Base-by-base conservation (phyloP, 2,329 filamentous ascomycete species). In the Dothistroma septosporum region DNA sequence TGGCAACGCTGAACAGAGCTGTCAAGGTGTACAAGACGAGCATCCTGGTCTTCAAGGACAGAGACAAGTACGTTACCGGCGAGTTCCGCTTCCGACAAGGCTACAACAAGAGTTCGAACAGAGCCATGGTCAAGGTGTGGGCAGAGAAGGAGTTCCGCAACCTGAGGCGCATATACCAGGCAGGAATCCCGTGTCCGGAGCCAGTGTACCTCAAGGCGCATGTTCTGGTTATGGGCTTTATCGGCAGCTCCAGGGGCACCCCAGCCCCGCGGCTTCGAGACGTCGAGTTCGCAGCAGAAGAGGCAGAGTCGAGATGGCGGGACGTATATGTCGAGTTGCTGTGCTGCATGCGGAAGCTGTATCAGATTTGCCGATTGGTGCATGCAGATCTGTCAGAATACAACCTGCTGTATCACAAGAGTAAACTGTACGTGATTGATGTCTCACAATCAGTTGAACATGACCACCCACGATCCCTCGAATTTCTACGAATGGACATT, bases 21-120 rank as follows among this genome's bases (percentile, higher is more conserved):
- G 92, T 97, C 81, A 99, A 99, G 79, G 91, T 99, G 55, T 99
- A 99, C 85, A 99, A 99, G 83, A 99, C 94, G 8, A 90, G 90
- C 58, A 99, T 99, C 66, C 80, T 99, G 33, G 92, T 95, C 24
- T 99, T 99, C 85, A 97, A 97, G 79, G 94, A 99, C 77, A 85
- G 94, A 61, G 92, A 97, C 77, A 89, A 92, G 71, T 99, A 99
- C 76, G 94, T 99, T 64, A 89, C 89, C 0, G 94, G 94, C 66
- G 94, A 99, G 77, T 92, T 92, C 77, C 84, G 94, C 24, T 99
- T 99, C 81, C 86, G 91, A 68, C 83, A 87, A 63, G 93, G 93
- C 54, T 94, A 93, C 74, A 94, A 93, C 78, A 97, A 97, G 80
- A 89, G 89, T 67, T 96, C 92, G 77, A 96, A 92, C 78, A 86